phyloP scores from a whole-genome alignment of 1,284 basidiomycete genomes.

The Trametes versicolor region DNA sequence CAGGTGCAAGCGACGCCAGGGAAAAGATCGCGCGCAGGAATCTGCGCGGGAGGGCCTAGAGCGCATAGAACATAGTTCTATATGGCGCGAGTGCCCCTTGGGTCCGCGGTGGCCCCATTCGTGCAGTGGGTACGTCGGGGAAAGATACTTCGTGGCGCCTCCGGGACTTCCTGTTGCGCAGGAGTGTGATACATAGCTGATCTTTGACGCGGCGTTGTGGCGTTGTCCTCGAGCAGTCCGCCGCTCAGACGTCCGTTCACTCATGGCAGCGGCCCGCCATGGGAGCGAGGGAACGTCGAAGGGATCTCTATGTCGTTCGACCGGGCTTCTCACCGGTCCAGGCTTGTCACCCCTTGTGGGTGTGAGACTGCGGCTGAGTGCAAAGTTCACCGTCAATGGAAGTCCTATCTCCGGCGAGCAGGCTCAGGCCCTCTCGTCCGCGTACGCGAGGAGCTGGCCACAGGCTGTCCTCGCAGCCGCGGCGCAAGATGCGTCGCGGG shows the following conservation, averaged over 20 bases:
- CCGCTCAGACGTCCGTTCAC: neutral
- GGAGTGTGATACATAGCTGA: constrained; percentile 22
- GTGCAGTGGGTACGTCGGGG: constrained; percentile 6
- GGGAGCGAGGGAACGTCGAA: constrained; percentile 21
- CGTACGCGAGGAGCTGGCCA: constrained; percentile 11
- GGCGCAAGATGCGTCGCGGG: neutral
- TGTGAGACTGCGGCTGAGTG: constrained; percentile 14
- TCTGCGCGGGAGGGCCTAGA: constrained; percentile 15
- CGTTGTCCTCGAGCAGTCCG: constrained; percentile 6
- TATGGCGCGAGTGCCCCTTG: constrained; percentile 24
- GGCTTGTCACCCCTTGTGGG: constrained; percentile 10
- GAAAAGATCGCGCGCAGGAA: constrained; percentile 11
- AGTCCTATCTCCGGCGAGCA: constrained; percentile 22
- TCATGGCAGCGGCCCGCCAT: constrained; percentile 21
- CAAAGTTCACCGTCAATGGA: neutral
- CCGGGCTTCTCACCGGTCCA: constrained; percentile 20
- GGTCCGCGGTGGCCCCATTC: constrained; percentile 15
- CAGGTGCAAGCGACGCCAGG: constrained; percentile 15
- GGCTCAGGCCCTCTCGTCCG: neutral
- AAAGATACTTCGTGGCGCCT: constrained; percentile 6
- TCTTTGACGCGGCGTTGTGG: constrained; percentile 21
- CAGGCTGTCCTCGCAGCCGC: constrained; percentile 9
- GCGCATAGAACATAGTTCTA: constrained; percentile 18
- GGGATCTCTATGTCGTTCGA: constrained; percentile 8
- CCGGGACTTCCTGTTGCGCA: constrained; percentile 23